Base-by-base conservation (phyloP, 352 stramenopile species). In the Globisporangium okanoganense region DNA sequence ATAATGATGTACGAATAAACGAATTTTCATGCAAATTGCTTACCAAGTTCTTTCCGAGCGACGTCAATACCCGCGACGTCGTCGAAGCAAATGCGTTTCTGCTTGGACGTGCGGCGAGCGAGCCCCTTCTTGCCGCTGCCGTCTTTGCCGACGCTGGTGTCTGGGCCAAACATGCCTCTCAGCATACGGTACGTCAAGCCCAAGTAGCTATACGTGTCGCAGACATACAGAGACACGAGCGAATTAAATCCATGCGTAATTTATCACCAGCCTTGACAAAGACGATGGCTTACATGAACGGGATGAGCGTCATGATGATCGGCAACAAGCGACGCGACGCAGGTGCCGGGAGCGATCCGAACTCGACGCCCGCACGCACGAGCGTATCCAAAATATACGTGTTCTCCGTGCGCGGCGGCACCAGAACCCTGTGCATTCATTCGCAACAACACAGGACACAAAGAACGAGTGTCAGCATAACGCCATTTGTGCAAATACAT, bases 51-150 rank as follows among this genome's bases (percentile, higher is more conserved):
- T 56, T 95, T 75, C 38, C 96, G 96, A n/a, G 94, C 93, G n/a
- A 66, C 76, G 67, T 98, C 93, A 56, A 97, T 98, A 29, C 94
- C 95, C 0, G 93, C 94, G 13, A 99, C 90, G 55, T 98, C 94
- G 33, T 96, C 79, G 70, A 98, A 99, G 29, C 73, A 77, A 56
- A 94, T 92, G 36, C 71, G 73, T 35, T 79, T 65, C 25, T 70
- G 40, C 0, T 59, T 63, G 7, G 69, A 69, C 6, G 66, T 66
- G 10, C 68, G 57, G 27, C 75, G 71, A 36, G 73, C 50, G 6
- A 74, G 69, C 0, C 69, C 65, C 44, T 72, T 70, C 55, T 88
- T 88, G 55, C 77, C 75, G 22, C 65, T 77, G 20, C 78, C 83
- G 58, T 93, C 82, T 53, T 92, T 93, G 50, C 74, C 85, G 14